These are phyloP conservation scores for Arthrobotrys sphaeroides DNA, from an alignment of 2,329 filamentous ascomycete species.

Conservation along the genomic window DNA sequence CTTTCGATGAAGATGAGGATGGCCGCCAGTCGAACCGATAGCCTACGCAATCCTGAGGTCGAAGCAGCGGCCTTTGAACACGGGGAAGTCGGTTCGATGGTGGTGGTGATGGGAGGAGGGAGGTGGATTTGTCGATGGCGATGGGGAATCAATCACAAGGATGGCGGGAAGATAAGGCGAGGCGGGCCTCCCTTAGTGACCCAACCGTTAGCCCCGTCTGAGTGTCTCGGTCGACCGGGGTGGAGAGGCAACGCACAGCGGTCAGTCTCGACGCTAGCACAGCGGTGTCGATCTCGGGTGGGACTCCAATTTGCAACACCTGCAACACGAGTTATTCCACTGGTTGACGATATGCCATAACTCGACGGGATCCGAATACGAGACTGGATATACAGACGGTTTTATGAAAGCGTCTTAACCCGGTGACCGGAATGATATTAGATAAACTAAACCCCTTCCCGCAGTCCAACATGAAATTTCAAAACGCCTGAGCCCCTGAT, in stretches of 20 bases:
- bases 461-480: no score
- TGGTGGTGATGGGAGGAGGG: neutral
- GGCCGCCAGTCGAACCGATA: slow-evolving; percentile 4
- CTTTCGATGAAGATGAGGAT: slow-evolving; percentile 47
- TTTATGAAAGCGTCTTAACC: no score
- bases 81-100: neutral
- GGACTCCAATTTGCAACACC: neutral
- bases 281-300: no score
- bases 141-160: slow-evolving; percentile 18
- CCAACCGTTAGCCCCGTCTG: neutral
- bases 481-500: no score
- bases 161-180: slow-evolving; percentile 46
- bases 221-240: neutral
- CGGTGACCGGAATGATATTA: no score
- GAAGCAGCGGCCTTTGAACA: neutral
- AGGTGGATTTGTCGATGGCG: slow-evolving; percentile 28
- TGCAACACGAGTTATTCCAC: no score
- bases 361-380: no score
- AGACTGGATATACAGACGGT: no score
- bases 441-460: no score
- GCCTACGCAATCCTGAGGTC: slow-evolving; percentile 28
- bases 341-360: no score
- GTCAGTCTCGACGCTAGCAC: no score
- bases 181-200: slow-evolving; percentile 10
- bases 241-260: neutral